Base-by-base conservation (phyloP, 345 rosid species). In the Camelina laxa region DNA sequence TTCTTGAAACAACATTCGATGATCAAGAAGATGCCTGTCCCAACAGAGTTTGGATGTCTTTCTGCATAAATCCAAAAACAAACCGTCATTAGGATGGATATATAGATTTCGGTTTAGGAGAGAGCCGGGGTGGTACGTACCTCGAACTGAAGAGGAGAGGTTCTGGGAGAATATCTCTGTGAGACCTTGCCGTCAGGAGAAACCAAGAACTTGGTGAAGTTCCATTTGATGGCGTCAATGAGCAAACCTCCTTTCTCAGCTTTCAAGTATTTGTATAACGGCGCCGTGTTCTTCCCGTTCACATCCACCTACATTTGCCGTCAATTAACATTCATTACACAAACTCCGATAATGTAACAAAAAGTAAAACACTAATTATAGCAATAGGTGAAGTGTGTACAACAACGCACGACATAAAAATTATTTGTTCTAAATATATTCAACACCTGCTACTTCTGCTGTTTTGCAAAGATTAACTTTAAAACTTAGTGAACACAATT, bases 211-310 rank as follows among this genome's bases (percentile, higher is more conserved):
- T 91, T 94, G 1, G 98, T 91, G 84, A 94, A 94, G 72, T 94
- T 94, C 98, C 98, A 94, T 64, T 94, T 94, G 82, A 94, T 89
- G 51, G 87, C 87, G 33, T 87, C 91, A 79, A 85, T 92, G 2
- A 94, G 76, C 48, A 62, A 81, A 39, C 96, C 97, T 15, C 95
- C 93, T 79, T 94, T 89, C 83, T 89, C 83, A 12, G 95, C 80
- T 77, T 94, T 94, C 31, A 91, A 80, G 81, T 83, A 94, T 78
- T 85, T 85, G 91, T 85, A 91, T 56, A 94, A 76, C 9, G 93
- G 93, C 21, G 88, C 88, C 7, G 93, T 73, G 67, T 91, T 91
- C 84, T 88, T 89, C 4, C 97, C 98, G 58, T 91, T 94, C 69
- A 94, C 97, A 76, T 91, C 97, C 10, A 91, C 76, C 96, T 89